phyloP scores from a whole-genome alignment of 2,329 filamentous ascomycete species.

The Claviceps paspali region DNA sequence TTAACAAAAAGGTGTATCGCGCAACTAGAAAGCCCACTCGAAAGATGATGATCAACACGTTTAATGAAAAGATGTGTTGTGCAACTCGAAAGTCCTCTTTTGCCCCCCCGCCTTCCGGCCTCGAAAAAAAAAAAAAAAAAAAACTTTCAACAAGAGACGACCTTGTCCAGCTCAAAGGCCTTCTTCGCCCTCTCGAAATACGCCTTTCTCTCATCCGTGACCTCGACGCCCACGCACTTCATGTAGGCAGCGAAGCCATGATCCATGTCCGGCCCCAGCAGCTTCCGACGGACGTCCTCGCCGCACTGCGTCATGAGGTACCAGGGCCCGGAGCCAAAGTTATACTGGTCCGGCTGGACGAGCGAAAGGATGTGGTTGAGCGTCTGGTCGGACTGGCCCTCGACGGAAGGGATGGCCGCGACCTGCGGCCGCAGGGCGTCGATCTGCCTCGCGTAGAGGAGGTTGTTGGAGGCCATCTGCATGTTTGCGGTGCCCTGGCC shows the following conservation, averaged over 20 bases:
- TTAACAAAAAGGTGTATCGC: too few species aligned
- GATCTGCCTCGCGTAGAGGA: constrained; percentile 31
- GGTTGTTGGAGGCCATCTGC: constrained; percentile 30
- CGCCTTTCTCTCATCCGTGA: constrained; percentile 17
- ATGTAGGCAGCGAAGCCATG: constrained; percentile 30
- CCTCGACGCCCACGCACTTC: constrained; percentile 27
- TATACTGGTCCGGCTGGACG: constrained; percentile 32
- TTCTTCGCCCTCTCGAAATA: constrained; percentile 32
- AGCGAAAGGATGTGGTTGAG: constrained; percentile 27
- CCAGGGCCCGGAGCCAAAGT: constrained; percentile 39
- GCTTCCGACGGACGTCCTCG: constrained; percentile 14
- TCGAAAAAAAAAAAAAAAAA: too few species aligned
- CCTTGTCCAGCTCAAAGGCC: constrained; percentile 29
- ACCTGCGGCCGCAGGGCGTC: constrained; percentile 20
- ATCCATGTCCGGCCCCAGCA: constrained; percentile 23
- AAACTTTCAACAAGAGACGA: too few species aligned
- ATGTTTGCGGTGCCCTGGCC: constrained; percentile 57
- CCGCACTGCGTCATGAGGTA: constrained; percentile 31
- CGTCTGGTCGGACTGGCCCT: constrained; percentile 15
- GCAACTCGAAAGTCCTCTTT: too few species aligned
- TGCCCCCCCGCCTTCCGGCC: too few species aligned
- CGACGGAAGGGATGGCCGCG: constrained; percentile 12
- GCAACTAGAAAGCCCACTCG: too few species aligned
- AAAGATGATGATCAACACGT: too few species aligned
- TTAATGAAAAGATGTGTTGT: too few species aligned